Percentiles rank a stretch among this genome's conserved stretches.
Evolutionary conservation across 495 filamentous ascomycete genomes (phyloP).

Genomic region (Jackrogersella multiformis): DNA sequence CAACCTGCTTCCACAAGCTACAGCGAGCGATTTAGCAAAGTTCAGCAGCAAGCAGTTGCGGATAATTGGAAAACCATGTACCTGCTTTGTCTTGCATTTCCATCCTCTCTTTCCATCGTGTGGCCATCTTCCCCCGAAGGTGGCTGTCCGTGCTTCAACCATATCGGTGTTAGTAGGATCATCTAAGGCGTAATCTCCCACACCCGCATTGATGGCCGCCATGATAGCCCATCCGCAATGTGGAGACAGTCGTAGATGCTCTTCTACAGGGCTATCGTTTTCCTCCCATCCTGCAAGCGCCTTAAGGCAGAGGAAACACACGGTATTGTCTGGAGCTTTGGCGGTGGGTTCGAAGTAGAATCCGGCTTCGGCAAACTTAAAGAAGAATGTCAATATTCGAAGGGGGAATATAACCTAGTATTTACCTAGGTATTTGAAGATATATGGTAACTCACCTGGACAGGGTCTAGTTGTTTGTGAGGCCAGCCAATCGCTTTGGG

Average conservation of each 20-base stretch:
- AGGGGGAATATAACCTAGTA: background rate
- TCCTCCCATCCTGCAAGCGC: slow-evolving; percentile 89
- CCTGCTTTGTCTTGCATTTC: slow-evolving; percentile 87
- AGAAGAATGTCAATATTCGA: slow-evolving; percentile 19
- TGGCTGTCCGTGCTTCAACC: slow-evolving; percentile 77
- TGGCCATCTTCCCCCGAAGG: slow-evolving; percentile 83
- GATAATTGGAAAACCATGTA: too few species aligned
- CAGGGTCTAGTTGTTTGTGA: slow-evolving; percentile 70
- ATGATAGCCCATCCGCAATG: slow-evolving; percentile 90
- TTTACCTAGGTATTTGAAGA: too few species aligned
- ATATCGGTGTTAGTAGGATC: slow-evolving; percentile 77
- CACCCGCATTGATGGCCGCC: slow-evolving; percentile 71
- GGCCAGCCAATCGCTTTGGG: slow-evolving; percentile 77
- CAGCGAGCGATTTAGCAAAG: slow-evolving; percentile 38
- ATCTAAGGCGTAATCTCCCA: slow-evolving; percentile 70
- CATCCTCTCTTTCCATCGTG: slow-evolving; percentile 89
- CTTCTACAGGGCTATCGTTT: slow-evolving; percentile 78
- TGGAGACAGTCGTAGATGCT: slow-evolving; percentile 83
- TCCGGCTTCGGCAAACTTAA: slow-evolving; percentile 84
- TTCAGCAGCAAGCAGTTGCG: background rate
- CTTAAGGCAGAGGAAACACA: slow-evolving; percentile 84
- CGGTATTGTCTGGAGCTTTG: slow-evolving; percentile 82
- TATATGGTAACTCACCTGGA: slow-evolving; percentile 62
- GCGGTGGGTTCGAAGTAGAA: slow-evolving; percentile 85
- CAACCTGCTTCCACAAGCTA: slow-evolving; percentile 93